Conservation (phyloP, 2,329 filamentous ascomycete genomes). For the Botryotinia convoluta region DNA sequence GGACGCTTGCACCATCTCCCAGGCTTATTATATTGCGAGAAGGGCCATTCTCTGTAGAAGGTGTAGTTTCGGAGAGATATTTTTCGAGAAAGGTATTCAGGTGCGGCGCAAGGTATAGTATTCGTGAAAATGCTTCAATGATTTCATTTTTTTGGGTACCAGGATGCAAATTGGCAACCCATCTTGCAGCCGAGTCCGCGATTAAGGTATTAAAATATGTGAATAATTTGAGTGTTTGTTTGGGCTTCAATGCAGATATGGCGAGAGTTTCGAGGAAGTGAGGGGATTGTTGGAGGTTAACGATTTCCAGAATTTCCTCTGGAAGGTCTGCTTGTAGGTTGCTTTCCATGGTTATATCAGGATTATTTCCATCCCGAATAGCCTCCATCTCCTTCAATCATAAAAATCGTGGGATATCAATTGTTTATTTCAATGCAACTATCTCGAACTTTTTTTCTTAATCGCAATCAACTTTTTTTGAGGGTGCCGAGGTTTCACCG, state of each 20-base stretch:
- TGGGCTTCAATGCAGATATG: constrained; percentile 64
- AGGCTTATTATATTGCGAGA: constrained; percentile 28
- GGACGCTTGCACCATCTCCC: constrained; percentile 33
- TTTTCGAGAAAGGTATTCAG: constrained; percentile 70
- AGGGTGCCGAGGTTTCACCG: constrained; percentile 12
- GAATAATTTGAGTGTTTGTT: constrained; percentile 71
- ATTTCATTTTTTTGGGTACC: constrained; percentile 40
- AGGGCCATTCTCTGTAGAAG: constrained; percentile 23
- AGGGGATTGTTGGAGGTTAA: constrained; percentile 61
- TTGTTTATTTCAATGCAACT: constrained; percentile 10
- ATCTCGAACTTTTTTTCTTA: constrained; percentile 23
- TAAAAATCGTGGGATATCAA: constrained; percentile 7
- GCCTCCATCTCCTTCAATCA: constrained; percentile 14
- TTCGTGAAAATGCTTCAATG: constrained; percentile 71
- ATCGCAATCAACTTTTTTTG: constrained; percentile 19
- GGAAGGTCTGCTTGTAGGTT: constrained; percentile 60
- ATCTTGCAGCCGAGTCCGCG: constrained; percentile 79
- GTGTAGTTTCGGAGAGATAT: constrained; percentile 33
- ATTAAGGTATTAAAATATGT: constrained; percentile 71
- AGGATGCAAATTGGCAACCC: constrained; percentile 51
- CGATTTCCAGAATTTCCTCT: constrained; percentile 64
- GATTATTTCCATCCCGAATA: constrained; percentile 55
- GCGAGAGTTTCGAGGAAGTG: constrained; percentile 71
- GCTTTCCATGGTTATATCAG: constrained; percentile 42
- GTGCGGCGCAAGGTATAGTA: constrained; percentile 79